These are phyloP conservation scores for Apostasia shenzhenica DNA, from an alignment of 106 monocot species.

Conservation along the genomic window DNA sequence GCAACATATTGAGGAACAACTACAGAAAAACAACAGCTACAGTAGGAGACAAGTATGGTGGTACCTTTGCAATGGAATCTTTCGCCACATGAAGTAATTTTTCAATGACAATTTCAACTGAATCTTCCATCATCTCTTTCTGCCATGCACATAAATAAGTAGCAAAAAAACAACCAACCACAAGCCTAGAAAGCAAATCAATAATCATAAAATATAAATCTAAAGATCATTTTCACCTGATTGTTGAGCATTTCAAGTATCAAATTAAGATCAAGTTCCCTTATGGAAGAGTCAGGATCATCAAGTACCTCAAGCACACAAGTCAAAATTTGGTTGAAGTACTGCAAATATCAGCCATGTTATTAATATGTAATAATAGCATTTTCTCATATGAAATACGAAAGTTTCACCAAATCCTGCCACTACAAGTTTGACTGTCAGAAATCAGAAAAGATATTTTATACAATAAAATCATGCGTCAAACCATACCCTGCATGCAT, in stretches of 20 bases:
- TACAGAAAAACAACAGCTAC: background rate
- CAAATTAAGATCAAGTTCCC: slow-evolving; percentile 81
- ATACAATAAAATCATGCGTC: no score
- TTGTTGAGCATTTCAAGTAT: slow-evolving; percentile 79
- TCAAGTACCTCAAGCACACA: slow-evolving; percentile 87
- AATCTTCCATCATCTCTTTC: slow-evolving; percentile 87
- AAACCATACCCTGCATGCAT: no score
- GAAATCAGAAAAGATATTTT: no score
- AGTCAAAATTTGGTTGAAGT: slow-evolving; percentile 95
- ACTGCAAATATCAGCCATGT: slow-evolving; percentile 31
- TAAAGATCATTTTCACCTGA: slow-evolving; percentile 39
- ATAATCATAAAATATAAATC: background rate
- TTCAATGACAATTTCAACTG: slow-evolving; percentile 90
- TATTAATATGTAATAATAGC: no score
- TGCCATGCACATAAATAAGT: slow-evolving; percentile 15
- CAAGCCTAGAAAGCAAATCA: background rate
- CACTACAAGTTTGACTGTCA: no score
- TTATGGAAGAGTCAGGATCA: slow-evolving; percentile 65
- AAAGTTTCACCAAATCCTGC: no score
- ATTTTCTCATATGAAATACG: no score
- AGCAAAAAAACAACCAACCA: background rate
- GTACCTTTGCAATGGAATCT: slow-evolving; percentile 72
- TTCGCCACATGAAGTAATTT: slow-evolving; percentile 76
- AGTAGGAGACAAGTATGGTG: background rate
- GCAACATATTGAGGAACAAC: slow-evolving; percentile 8